Evolutionary conservation across 169 alveolate genomes (phyloP), one percentile per base, ranked within the genome.

Genomic region (Babesia bigemina): DNA sequence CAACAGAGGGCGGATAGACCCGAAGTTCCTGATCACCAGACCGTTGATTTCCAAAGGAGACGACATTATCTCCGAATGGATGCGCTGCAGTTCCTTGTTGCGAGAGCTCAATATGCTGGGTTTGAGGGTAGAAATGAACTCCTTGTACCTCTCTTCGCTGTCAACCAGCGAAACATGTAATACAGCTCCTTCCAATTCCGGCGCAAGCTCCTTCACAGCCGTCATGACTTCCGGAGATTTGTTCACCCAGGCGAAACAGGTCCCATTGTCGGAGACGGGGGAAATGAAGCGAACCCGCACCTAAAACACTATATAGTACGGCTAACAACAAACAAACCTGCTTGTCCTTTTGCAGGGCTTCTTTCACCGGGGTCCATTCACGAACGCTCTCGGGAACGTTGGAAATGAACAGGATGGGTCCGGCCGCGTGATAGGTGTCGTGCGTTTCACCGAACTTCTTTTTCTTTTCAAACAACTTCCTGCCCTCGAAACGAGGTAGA

Each of bases 381-480:
- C 29, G 33, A 14, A 60, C 61, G 11, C 48, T 60, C 26, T 73
- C 26, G n/a, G 88, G 88, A 16, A 81, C 71, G 67, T 81, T 72
- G 48, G 84, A 39, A 29, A 81, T 36, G 21, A 63, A 50, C 29
- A 81, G 28, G 24, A 81, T 53, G 19, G 84, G 84, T 0, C 88
- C 88, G 0, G 88, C 88, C 1, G 65, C 83, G 44, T 81, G 88
- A 57, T 63, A 71, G 4, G 88, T 81, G 62, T 81, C 88, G 14
- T 53, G 78, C 33, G 88, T 81, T 53, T 81, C 88, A 33, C 88
- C 88, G 28, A 81, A 72, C 26, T 81, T 81, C 53, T 62, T 70
- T 63, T 77, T 77, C 88, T 81, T 81, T 14, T 53, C 65, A 24
- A 81, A 63, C n/a, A 74, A 70, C 58, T 70, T 78, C 28, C 66